A percentile compares a stretch with the other conserved stretches of the same genome.
phyloP scores from a whole-genome alignment of 495 filamentous ascomycete species.

The Penicillium coprophilum region DNA sequence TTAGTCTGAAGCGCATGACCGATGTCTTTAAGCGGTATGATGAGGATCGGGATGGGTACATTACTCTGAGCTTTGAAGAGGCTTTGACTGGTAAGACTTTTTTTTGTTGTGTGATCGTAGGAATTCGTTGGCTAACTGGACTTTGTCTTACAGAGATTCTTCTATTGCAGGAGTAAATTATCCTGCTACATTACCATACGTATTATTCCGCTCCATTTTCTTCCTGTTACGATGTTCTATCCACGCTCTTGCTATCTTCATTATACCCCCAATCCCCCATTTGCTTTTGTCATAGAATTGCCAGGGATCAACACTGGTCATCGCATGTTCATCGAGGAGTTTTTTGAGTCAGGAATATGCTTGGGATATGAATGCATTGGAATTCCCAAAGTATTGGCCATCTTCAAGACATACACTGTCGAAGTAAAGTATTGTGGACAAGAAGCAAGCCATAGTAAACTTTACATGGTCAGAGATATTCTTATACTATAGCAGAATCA shows the following conservation, averaged over 20 bases:
- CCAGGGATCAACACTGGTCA: slow-evolving; percentile 3
- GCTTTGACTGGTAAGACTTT: slow-evolving; percentile 62
- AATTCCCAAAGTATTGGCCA: neutral
- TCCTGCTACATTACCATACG: neutral
- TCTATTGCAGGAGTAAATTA: slow-evolving; percentile 41
- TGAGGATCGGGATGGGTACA: slow-evolving; percentile 90
- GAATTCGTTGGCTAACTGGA: slow-evolving; percentile 5
- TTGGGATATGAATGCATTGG: neutral
- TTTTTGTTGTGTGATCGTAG: neutral
- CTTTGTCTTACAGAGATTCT: slow-evolving; percentile 34
- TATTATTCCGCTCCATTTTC: neutral
- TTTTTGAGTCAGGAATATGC: slow-evolving; percentile 4
- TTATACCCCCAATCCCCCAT: slow-evolving; percentile 17
- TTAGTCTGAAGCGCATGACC: slow-evolving; percentile 95
- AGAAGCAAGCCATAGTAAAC: neutral
- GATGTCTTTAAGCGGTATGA: slow-evolving; percentile 99
- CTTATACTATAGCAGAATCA: neutral
- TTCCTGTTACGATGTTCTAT: neutral
- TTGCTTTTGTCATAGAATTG: slow-evolving; percentile 19
- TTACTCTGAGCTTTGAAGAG: slow-evolving; percentile 79
- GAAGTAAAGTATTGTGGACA: neutral
- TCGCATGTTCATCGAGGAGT: slow-evolving; percentile 16
- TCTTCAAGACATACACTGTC: neutral
- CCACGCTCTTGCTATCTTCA: slow-evolving; percentile 3
- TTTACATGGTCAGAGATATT: neutral